These are phyloP conservation scores for Yarrowia keelungensis DNA, from an alignment of 805 yeast species.

Conservation along the genomic window DNA sequence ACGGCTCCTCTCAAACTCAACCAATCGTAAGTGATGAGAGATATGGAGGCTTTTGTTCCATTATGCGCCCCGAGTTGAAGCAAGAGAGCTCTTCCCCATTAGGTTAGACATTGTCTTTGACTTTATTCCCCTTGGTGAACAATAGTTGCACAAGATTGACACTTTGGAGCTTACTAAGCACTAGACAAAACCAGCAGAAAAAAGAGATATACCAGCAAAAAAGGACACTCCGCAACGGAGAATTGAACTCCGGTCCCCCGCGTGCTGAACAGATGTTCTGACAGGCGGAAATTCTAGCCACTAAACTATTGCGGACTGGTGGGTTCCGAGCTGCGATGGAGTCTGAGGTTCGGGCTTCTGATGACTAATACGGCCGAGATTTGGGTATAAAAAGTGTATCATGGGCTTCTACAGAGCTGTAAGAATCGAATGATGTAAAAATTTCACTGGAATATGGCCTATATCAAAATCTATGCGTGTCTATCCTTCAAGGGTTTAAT, in stretches of 20 bases:
- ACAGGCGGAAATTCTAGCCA: conserved; percentile 54
- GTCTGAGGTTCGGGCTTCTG: neutral
- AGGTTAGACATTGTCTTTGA: too few relatives aligned
- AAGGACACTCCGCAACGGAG: conserved; percentile 31
- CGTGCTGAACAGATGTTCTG: conserved; percentile 41
- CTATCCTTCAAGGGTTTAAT: neutral
- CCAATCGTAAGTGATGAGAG: too few relatives aligned
- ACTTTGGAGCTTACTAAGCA: neutral
- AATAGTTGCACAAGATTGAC: neutral
- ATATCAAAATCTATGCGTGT: too few relatives aligned
- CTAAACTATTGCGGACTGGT: conserved; percentile 48
- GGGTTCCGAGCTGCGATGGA: neutral
- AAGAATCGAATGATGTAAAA: neutral
- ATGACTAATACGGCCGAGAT: neutral
- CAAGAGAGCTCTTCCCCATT: too few relatives aligned
- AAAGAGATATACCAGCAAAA: neutral
- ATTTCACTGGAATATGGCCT: neutral
- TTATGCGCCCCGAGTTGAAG: neutral
- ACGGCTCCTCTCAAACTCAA: too few relatives aligned
- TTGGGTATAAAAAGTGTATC: neutral
- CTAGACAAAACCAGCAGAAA: too few relatives aligned
- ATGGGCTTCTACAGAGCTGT: too few relatives aligned
- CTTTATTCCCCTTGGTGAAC: too few relatives aligned
- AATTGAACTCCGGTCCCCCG: conserved; percentile 37
- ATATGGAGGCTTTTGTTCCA: neutral